Percentiles rank a stretch among this genome's conserved stretches.
These are phyloP conservation scores for Orobanche coerulescens DNA, from an alignment of 257 asterid genomes.

Conservation along the genomic window DNA sequence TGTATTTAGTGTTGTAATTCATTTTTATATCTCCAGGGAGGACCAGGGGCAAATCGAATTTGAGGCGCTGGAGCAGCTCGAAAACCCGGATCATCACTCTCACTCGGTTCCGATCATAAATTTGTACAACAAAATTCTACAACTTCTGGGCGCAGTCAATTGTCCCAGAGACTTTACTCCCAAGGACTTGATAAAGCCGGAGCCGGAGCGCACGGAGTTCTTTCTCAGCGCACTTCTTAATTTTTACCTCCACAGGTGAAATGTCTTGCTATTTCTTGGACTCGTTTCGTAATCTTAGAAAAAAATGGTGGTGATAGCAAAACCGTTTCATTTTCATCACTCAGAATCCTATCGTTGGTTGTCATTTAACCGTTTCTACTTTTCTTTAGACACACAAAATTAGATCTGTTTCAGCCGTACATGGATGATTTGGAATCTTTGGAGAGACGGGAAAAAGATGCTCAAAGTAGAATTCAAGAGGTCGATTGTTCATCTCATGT, in stretches of 20 bases:
- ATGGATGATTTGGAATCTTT: constrained; percentile 46
- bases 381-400: constrained; percentile 39
- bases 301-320: neutral
- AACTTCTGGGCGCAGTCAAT: constrained; percentile 33
- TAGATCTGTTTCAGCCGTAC: constrained; percentile 38
- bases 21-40: constrained; percentile 38
- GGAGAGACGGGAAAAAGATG: constrained; percentile 39
- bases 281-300: neutral
- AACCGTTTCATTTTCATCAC: neutral
- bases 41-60: constrained; percentile 73
- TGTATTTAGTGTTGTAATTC: neutral
- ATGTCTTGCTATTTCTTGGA: neutral
- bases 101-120: constrained; percentile 48
- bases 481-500: constrained; percentile 29
- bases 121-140: constrained; percentile 43
- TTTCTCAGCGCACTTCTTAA: constrained; percentile 78
- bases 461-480: constrained; percentile 52
- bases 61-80: constrained; percentile 65
- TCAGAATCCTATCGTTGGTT: constrained; percentile 1
- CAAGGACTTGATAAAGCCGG: constrained; percentile 73
- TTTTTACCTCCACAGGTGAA: constrained; percentile 61
- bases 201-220: constrained; percentile 54
- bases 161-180: constrained; percentile 60
- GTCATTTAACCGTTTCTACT: no score
- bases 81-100: constrained; percentile 70